These are phyloP conservation scores for Olyra latifolia DNA, from an alignment of 176 grass and related monocot genomes.

Conservation along the genomic window DNA sequence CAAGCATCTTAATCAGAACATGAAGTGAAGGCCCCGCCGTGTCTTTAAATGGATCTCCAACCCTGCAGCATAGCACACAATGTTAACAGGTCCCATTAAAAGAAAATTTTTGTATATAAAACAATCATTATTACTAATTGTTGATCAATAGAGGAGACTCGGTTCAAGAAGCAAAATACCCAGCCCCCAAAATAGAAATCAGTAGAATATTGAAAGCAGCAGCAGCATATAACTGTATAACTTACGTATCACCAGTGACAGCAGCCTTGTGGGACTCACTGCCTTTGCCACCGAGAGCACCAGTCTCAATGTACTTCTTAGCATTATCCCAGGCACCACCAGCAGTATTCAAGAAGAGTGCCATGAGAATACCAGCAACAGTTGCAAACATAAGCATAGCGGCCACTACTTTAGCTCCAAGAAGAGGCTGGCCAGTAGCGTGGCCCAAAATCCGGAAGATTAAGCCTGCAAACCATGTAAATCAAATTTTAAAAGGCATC, in stretches of 20 bases:
- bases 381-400: conserved; percentile 98
- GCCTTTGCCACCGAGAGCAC: conserved; percentile 93
- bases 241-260: conserved; percentile 96
- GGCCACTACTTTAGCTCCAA: conserved; percentile 97
- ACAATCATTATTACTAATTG: neutral
- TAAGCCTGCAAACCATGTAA: conserved; percentile 56
- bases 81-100: neutral
- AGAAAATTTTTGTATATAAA: neutral
- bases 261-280: conserved; percentile 95
- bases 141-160: neutral
- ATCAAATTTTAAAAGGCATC: conserved; percentile 6
- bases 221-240: conserved; percentile 27
- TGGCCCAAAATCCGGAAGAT: conserved; percentile 87
- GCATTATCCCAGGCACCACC: conserved; percentile 99
- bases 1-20: conserved; percentile 99
- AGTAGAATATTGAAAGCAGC: neutral
- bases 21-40: conserved; percentile 87
- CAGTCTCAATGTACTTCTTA: conserved; percentile 99
- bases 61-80: conserved; percentile 51
- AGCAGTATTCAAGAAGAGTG: conserved; percentile 94
- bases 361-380: conserved; percentile 93
- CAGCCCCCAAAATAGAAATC: neutral
- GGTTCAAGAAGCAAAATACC: neutral
- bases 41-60: conserved; percentile 99
- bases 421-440: conserved; percentile 65